These are phyloP conservation scores for Aspergillus viridinutans DNA, from an alignment of 2,329 filamentous ascomycete genomes.

Conservation along the genomic window DNA sequence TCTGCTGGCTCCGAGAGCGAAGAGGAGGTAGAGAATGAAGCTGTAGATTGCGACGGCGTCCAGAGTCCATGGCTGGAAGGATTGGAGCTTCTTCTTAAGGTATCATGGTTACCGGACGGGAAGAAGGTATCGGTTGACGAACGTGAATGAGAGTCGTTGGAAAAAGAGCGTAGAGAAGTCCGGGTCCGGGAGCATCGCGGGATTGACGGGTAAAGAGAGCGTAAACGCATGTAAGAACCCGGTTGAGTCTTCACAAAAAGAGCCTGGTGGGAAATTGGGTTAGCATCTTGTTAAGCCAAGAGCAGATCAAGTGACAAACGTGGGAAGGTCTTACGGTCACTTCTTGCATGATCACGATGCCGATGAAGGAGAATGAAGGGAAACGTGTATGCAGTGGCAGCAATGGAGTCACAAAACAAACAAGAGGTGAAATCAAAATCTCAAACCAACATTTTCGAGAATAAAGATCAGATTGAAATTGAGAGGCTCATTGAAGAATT, in stretches of 20 bases:
- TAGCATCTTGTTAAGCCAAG: slow-evolving; percentile 3
- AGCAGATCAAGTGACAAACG: neutral
- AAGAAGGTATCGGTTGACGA: slow-evolving; percentile 9
- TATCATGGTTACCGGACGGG: slow-evolving; percentile 11
- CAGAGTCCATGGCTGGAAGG: slow-evolving; percentile 10
- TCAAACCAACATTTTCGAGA: slow-evolving; percentile 22
- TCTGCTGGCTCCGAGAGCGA: slow-evolving; percentile 41
- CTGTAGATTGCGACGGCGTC: slow-evolving; percentile 14
- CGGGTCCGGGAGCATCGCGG: slow-evolving; percentile 15
- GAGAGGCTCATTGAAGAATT: neutral
- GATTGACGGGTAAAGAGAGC: slow-evolving; percentile 14
- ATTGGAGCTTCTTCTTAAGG: slow-evolving; percentile 14
- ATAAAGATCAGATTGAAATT: slow-evolving; percentile 6
- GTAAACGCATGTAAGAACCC: slow-evolving; percentile 21
- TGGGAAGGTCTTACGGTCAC: slow-evolving; percentile 23
- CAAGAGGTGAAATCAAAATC: slow-evolving; percentile 7
- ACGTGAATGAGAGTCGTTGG: slow-evolving; percentile 24
- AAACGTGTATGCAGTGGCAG: slow-evolving; percentile 21
- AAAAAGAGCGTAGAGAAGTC: slow-evolving; percentile 24
- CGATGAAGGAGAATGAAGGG: slow-evolving; percentile 16
- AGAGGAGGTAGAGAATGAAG: slow-evolving; percentile 32
- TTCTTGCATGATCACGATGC: slow-evolving; percentile 26
- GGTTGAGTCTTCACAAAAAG: slow-evolving; percentile 17
- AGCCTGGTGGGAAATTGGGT: slow-evolving; percentile 15
- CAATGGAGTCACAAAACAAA: slow-evolving; percentile 13